Evolutionary conservation across 2,329 filamentous ascomycete species (phyloP).

Genomic region (Cladosporium halotolerans): DNA sequence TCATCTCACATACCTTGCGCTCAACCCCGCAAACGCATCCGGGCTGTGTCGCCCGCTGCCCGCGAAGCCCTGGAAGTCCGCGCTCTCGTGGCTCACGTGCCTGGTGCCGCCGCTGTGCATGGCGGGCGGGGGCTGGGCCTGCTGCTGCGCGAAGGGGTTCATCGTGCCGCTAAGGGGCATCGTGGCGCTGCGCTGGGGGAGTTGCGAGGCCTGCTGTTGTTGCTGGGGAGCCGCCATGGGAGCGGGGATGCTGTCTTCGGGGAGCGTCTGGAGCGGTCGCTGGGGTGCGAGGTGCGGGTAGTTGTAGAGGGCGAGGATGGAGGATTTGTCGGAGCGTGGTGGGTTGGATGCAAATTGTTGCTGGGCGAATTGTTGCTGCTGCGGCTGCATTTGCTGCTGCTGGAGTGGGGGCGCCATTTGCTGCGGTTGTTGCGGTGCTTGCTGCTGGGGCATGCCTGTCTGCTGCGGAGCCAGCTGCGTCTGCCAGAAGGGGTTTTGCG

Average conservation of each 20-base stretch:
- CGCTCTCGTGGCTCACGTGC: slow-evolving; percentile 63
- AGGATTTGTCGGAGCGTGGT: slow-evolving; percentile 59
- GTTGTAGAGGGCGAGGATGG: slow-evolving; percentile 70
- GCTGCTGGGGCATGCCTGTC: slow-evolving; percentile 24
- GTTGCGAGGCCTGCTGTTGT: slow-evolving; percentile 18
- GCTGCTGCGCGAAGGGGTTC: slow-evolving; percentile 29
- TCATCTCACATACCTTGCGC: slow-evolving; percentile 44
- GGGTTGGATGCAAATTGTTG: slow-evolving; percentile 21
- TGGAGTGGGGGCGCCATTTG: slow-evolving; percentile 27
- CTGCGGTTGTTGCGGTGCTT: slow-evolving; percentile 26
- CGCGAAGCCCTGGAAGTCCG: slow-evolving; percentile 56
- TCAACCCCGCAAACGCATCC: slow-evolving; percentile 72
- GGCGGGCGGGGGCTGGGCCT: not conserved
- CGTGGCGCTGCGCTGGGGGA: slow-evolving; percentile 32
- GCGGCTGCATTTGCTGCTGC: slow-evolving; percentile 23
- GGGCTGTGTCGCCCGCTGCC: slow-evolving; percentile 65
- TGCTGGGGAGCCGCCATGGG: slow-evolving; percentile 20
- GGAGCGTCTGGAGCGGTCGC: slow-evolving; percentile 30
- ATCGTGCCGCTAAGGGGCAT: slow-evolving; percentile 30
- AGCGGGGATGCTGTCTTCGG: slow-evolving; percentile 28
- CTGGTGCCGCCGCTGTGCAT: slow-evolving; percentile 25
- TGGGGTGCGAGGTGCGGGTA: slow-evolving; percentile 50
- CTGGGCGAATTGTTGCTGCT: slow-evolving; percentile 18
- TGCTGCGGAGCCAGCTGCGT: slow-evolving; percentile 19
- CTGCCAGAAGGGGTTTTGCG: slow-evolving; percentile 20